Conservation (phyloP, 1,284 basidiomycete genomes). For the Cutaneotrichosporon sp. region DNA sequence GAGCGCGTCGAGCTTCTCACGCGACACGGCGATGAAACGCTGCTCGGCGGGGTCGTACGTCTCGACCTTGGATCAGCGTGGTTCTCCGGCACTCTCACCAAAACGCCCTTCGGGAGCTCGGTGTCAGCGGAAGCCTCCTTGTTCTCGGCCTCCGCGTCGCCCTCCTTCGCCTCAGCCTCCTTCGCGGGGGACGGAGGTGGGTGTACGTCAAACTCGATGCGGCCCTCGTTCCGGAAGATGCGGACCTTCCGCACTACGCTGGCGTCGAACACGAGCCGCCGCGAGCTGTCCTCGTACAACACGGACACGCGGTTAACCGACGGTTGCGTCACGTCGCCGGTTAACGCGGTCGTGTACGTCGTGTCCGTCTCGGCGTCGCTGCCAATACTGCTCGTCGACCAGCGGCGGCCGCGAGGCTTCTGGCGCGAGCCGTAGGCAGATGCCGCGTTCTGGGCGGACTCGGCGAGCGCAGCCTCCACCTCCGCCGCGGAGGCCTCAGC, state of each 20-base stretch:
- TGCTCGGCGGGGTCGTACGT: constrained; percentile 47
- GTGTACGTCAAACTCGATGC: constrained; percentile 72
- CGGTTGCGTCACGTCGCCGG: constrained; percentile 20
- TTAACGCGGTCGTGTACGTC: constrained; percentile 7
- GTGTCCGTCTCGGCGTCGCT: constrained; percentile 24
- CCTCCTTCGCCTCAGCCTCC: constrained; percentile 12
- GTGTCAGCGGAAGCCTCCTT: constrained; percentile 15
- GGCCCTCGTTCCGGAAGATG: constrained; percentile 77
- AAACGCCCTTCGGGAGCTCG: constrained; percentile 46
- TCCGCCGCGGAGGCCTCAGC: constrained; percentile 28
- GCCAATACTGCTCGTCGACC: constrained; percentile 30
- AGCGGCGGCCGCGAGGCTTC: constrained; percentile 27
- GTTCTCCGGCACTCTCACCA: constrained; percentile 39
- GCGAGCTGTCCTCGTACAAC: constrained; percentile 83
- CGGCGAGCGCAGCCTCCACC: constrained; percentile 27
- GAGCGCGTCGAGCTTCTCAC: constrained; percentile 36
- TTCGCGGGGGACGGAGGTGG: constrained; percentile 1
- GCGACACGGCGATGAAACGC: constrained; percentile 41
- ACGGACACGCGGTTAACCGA: constrained; percentile 68
- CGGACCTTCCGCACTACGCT: constrained; percentile 78
- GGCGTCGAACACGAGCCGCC: constrained; percentile 85
- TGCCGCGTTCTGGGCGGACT: constrained; percentile 37
- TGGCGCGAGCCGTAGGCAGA: constrained; percentile 35
- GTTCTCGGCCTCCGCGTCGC: constrained; percentile 16
- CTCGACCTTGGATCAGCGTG: constrained; percentile 40